Evolutionary conservation across 108 stramenopile species (phyloP).

Genomic region (Fragilariopsis cylindrus): DNA sequence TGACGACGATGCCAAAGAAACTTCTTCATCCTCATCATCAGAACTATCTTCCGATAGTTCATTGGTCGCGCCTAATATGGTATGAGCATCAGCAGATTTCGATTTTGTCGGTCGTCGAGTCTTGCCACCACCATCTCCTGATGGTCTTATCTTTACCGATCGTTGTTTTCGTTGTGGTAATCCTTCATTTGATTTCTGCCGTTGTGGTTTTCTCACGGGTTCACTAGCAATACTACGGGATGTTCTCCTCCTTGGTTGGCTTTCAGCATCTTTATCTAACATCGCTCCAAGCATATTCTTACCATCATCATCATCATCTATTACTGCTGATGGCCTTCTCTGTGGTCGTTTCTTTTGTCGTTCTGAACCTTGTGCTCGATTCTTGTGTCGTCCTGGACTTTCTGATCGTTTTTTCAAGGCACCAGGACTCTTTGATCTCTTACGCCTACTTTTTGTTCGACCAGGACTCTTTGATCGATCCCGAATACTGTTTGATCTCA

Average conservation of each 20-base stretch:
- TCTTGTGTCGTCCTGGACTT: constrained; percentile 13
- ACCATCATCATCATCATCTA: not conserved
- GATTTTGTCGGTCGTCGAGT: not conserved
- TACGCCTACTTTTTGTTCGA: not conserved
- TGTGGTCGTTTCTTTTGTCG: constrained; percentile 12
- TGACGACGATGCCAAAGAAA: not conserved
- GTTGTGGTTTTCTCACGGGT: not conserved
- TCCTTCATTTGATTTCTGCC: constrained; percentile 1
- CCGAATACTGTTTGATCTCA: constrained; percentile 5
- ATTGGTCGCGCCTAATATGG: not conserved
- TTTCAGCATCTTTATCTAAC: constrained; percentile 6
- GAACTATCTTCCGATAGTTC: not conserved
- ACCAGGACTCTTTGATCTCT: constrained; percentile 16
- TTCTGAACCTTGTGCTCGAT: constrained; percentile 16
- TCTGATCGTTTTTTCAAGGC: constrained; percentile 3
- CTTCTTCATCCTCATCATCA: not conserved
- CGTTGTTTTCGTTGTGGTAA: not conserved
- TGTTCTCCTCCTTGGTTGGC: constrained; percentile 13
- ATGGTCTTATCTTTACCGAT: too few relatives aligned
- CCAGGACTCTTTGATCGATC: constrained; percentile 12
- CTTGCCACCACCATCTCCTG: too few relatives aligned
- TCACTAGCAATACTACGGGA: constrained; percentile 34
- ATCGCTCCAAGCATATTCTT: constrained; percentile 7
- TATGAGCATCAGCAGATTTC: constrained; percentile 5
- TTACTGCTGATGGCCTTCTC: not conserved